Evolutionary conservation across 441 rosid genomes (phyloP).

Genomic region (Populus hybrid): DNA sequence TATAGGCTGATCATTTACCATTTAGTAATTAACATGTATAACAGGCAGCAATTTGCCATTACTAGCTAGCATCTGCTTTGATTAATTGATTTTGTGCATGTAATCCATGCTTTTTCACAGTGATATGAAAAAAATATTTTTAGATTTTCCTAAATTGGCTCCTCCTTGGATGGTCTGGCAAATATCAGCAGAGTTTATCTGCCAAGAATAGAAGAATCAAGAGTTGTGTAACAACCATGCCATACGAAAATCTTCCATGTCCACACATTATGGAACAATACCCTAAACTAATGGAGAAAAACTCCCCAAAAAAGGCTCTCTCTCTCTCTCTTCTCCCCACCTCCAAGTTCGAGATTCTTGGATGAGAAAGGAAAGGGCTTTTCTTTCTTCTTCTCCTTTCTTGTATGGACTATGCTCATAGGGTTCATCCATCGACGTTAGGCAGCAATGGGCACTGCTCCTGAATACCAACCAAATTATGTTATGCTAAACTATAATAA

Average conservation of each 20-base stretch:
- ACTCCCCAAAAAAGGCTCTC: background rate
- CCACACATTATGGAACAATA: constrained; percentile 30
- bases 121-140: background rate
- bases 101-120: background rate
- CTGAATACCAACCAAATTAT: constrained; percentile 36
- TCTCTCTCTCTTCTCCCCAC: background rate
- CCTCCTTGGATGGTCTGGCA: background rate
- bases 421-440: constrained; percentile 21
- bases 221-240: background rate
- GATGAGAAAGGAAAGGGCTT: constrained; percentile 19
- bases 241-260: background rate
- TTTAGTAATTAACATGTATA: background rate
- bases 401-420: constrained; percentile 25
- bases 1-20: background rate
- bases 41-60: background rate
- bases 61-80: background rate
- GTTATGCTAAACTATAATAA: constrained; percentile 29
- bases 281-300: constrained; percentile 27
- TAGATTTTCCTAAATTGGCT: background rate
- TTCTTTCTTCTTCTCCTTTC: constrained; percentile 16
- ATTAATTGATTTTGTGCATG: background rate
- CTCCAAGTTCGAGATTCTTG: constrained; percentile 14
- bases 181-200: background rate
- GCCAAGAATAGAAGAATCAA: constrained; percentile 5
- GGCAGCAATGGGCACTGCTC: constrained; percentile 20